Conservation (phyloP, 306 rosid genomes). For the Luffa aegyptiaca region DNA sequence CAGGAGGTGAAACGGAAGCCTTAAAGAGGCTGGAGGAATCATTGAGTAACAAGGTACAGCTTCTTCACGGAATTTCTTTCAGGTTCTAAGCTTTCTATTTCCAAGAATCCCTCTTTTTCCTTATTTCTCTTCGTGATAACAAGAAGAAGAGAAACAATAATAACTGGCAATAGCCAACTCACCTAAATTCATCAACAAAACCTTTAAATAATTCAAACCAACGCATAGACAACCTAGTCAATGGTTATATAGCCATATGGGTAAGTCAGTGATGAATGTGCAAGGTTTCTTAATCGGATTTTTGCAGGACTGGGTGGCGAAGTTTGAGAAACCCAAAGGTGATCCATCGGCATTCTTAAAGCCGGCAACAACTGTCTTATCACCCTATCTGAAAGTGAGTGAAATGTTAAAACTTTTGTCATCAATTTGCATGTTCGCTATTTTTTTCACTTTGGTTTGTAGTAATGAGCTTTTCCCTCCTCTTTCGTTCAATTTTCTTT, state of each 20-base stretch:
- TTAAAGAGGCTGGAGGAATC: conserved; percentile 60
- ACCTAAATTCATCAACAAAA: neutral
- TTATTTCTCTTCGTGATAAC: neutral
- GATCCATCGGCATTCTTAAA: conserved; percentile 73
- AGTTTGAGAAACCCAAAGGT: conserved; percentile 91
- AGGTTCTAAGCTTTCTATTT: neutral
- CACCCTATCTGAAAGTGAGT: conserved; percentile 92
- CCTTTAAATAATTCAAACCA: neutral
- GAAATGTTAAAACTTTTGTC: conserved; percentile 1
- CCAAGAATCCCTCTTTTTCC: neutral
- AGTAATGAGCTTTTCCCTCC: neutral
- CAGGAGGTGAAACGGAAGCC: conserved; percentile 94
- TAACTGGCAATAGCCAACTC: neutral
- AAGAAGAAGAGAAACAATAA: neutral
- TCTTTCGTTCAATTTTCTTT: conserved; percentile 8
- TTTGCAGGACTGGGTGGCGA: conserved; percentile 71
- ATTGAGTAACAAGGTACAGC: conserved; percentile 47
- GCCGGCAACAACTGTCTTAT: conserved; percentile 83
- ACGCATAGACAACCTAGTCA: neutral
- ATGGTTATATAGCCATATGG: neutral
- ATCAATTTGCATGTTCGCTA: conserved; percentile 3
- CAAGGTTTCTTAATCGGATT: neutral
- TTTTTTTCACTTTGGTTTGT: neutral
- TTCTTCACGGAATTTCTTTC: neutral
- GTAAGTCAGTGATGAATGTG: neutral